Percentiles rank a stretch among this genome's conserved stretches.
Evolutionary conservation across 1,284 basidiomycete species (phyloP).

Genomic region (Irpex lacteus): DNA sequence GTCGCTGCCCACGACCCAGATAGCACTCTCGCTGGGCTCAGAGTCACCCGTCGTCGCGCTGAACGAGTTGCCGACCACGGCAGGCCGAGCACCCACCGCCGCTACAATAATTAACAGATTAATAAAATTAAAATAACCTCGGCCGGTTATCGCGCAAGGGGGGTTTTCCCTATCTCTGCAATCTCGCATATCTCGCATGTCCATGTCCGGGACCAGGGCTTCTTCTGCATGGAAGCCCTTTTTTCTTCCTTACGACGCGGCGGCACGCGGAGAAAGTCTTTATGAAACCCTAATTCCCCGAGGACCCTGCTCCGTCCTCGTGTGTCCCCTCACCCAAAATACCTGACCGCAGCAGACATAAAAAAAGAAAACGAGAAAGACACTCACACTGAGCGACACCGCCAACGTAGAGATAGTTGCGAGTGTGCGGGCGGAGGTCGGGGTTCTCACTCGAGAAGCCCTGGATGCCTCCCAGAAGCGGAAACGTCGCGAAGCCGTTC

Average conservation of each 20-base stretch:
- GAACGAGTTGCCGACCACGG: constrained; percentile 11
- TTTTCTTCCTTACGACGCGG: no score
- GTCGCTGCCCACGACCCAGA: constrained; percentile 8
- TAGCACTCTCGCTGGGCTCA: constrained; percentile 13
- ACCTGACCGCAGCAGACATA: not conserved
- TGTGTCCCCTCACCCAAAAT: not conserved
- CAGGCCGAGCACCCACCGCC: constrained; percentile 4
- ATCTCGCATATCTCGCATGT: not conserved
- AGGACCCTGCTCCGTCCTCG: not conserved
- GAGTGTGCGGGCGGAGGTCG: constrained; percentile 6
- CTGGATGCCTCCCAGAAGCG: constrained; percentile 13
- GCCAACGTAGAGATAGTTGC: constrained; percentile 18
- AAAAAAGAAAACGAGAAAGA: not conserved
- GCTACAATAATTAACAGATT: not conserved
- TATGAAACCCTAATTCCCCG: no score
- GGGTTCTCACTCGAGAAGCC: constrained; percentile 13
- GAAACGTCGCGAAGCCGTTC: constrained; percentile 15
- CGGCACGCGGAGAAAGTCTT: no score
- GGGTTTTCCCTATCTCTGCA: not conserved
- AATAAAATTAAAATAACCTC: no score
- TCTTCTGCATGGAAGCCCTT: no score
- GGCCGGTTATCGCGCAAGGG: no score
- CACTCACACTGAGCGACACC: constrained; percentile 15
- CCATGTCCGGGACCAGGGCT: no score
- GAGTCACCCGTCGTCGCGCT: constrained; percentile 7